phyloP scores from a whole-genome alignment of 129 eudicot genomes.

The Gnaphalium uliginosum region DNA sequence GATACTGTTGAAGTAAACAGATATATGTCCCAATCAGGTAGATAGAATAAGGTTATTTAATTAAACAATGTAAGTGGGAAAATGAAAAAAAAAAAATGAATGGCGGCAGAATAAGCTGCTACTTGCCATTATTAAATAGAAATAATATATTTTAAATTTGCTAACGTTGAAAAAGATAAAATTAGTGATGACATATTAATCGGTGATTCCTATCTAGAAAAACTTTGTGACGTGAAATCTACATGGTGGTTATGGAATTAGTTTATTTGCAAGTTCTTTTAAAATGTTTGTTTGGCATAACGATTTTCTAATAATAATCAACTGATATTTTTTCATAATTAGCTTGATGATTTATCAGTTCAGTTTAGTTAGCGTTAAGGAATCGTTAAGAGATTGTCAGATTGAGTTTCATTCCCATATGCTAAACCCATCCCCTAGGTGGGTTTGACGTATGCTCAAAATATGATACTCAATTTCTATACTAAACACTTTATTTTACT shows the following conservation, averaged over 20 bases:
- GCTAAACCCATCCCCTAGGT: too few relatives aligned
- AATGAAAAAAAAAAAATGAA: too few relatives aligned
- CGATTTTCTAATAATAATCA: too few relatives aligned
- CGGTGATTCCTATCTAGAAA: background rate
- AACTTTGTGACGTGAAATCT: background rate
- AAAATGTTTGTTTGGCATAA: background rate
- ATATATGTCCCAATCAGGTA: constrained; percentile 24
- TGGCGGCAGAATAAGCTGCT: constrained; percentile 1
- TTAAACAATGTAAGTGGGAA: background rate
- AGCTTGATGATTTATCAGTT: too few relatives aligned
- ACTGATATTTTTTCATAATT: too few relatives aligned
- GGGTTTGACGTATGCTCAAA: too few relatives aligned
- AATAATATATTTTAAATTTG: background rate
- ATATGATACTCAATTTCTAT: too few relatives aligned
- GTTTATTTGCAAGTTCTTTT: background rate
- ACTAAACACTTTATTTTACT: too few relatives aligned
- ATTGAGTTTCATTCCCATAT: too few relatives aligned
- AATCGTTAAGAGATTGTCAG: too few relatives aligned
- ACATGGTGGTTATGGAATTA: background rate
- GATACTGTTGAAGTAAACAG: background rate
- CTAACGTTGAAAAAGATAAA: background rate
- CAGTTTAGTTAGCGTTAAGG: too few relatives aligned
- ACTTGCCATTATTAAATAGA: background rate
- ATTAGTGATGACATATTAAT: background rate
- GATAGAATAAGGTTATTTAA: constrained; percentile 20